These are phyloP conservation scores for Penicillium goetzii DNA, from an alignment of 495 filamentous ascomycete species.

Conservation along the genomic window DNA sequence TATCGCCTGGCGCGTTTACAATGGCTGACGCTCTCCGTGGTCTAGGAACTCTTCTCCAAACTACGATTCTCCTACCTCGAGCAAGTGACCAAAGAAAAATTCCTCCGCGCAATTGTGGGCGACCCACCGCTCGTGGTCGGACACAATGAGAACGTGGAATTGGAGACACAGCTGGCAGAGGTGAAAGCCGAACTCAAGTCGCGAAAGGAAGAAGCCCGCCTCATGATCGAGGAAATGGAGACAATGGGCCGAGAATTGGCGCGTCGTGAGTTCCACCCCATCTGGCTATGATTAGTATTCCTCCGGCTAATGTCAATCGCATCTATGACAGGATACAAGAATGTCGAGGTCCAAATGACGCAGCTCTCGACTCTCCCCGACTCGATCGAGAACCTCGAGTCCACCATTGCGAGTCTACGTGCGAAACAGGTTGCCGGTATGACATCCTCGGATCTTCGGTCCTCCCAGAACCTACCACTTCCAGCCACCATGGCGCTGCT, in stretches of 20 bases:
- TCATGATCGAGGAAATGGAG: conserved; percentile 74
- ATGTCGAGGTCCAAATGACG: conserved; percentile 62
- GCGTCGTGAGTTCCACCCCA: conserved; percentile 35
- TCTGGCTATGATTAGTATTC: not conserved
- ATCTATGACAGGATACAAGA: conserved; percentile 58
- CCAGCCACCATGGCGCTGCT: conserved; percentile 44
- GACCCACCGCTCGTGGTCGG: conserved; percentile 85
- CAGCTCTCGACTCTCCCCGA: conserved; percentile 63
- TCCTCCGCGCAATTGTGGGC: conserved; percentile 88
- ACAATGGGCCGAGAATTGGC: conserved; percentile 63
- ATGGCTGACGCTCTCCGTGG: not conserved
- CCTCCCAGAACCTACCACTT: conserved; percentile 48
- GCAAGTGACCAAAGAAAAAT: conserved; percentile 94
- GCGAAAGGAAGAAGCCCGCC: conserved; percentile 78
- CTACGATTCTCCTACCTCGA: conserved; percentile 83
- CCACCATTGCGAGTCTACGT: conserved; percentile 58
- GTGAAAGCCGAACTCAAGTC: conserved; percentile 77
- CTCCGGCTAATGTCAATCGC: conserved; percentile 5
- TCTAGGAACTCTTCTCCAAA: conserved; percentile 87
- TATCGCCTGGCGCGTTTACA: not conserved
- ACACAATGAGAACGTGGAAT: conserved; percentile 76
- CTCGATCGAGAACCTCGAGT: conserved; percentile 64
- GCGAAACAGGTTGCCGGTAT: conserved; percentile 47
- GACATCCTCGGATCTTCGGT: conserved; percentile 36
- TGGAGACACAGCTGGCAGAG: conserved; percentile 69